phyloP scores from a whole-genome alignment of 78 protist genomes.

The Emiliania huxleyi region DNA sequence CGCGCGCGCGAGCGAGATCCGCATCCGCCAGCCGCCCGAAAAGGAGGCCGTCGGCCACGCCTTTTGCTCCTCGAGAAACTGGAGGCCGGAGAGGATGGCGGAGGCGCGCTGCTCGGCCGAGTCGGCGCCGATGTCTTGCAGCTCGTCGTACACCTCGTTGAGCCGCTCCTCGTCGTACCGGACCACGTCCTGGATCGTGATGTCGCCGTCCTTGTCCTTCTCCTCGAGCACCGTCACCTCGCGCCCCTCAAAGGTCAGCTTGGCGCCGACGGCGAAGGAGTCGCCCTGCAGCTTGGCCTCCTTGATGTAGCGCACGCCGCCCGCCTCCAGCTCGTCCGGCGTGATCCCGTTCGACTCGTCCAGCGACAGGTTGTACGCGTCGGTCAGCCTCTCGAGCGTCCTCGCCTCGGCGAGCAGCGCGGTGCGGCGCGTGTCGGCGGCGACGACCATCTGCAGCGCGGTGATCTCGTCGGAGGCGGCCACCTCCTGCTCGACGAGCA shows the following conservation, averaged over 20 bases:
- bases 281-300: neutral
- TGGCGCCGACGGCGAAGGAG: neutral
- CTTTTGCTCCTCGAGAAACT: slow-evolving; percentile 56
- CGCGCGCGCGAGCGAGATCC: slow-evolving; percentile 84
- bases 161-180: neutral
- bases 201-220: neutral
- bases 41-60: slow-evolving; percentile 57
- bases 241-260: neutral
- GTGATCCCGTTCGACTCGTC: neutral
- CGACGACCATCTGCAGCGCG: neutral
- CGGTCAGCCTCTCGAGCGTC: slow-evolving; percentile 39
- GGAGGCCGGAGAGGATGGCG: slow-evolving; percentile 21
- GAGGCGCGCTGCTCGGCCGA: slow-evolving; percentile 27
- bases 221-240: neutral
- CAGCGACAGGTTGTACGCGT: neutral
- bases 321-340: neutral
- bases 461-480: slow-evolving; percentile 4
- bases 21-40: slow-evolving; percentile 87
- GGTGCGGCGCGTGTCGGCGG: neutral
- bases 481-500: slow-evolving; percentile 59
- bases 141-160: slow-evolving; percentile 14
- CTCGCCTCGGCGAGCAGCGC: slow-evolving; percentile 8
- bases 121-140: neutral
- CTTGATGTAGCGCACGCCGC: neutral
- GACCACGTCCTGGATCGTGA: neutral